These are phyloP conservation scores for Fusarium dlaminii DNA, from an alignment of 2,329 filamentous ascomycete species.

Conservation along the genomic window DNA sequence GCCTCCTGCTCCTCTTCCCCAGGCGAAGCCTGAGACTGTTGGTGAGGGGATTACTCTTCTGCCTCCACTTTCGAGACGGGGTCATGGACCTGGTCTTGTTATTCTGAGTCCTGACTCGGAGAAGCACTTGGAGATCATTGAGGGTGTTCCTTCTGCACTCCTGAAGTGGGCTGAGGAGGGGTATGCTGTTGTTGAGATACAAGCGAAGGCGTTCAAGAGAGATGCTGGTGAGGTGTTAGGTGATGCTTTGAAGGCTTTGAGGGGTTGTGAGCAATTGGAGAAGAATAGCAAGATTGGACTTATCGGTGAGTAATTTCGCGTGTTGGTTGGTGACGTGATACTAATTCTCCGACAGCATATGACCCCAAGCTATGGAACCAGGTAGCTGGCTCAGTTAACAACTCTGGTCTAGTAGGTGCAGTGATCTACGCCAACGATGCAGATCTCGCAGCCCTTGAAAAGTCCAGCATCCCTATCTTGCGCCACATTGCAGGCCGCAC, in stretches of 20 bases:
- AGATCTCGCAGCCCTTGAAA: neutral
- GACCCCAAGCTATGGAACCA: constrained; percentile 37
- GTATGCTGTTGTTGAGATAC: constrained; percentile 67
- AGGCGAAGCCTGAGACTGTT: constrained; percentile 23
- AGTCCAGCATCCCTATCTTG: constrained; percentile 17
- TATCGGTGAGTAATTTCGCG: constrained; percentile 42
- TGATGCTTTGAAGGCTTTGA: constrained; percentile 33
- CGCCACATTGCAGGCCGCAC: constrained; percentile 27
- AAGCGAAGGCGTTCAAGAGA: constrained; percentile 23
- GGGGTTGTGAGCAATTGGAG: constrained; percentile 44
- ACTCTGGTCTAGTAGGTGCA: neutral
- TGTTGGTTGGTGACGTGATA: no score
- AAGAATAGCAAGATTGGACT: constrained; percentile 51
- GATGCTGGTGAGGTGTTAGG: constrained; percentile 14
- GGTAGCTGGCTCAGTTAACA: neutral
- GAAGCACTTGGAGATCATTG: constrained; percentile 19
- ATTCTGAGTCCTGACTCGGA: constrained; percentile 37
- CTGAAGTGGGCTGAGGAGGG: constrained; percentile 79
- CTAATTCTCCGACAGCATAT: constrained; percentile 11
- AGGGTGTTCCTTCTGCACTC: constrained; percentile 61
- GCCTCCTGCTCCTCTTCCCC: constrained; percentile 40
- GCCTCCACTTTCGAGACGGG: constrained; percentile 48
- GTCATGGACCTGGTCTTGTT: constrained; percentile 51
- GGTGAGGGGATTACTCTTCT: constrained; percentile 39
- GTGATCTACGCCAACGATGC: constrained; percentile 34